A percentile compares a stretch with the other conserved stretches of the same genome.
phyloP scores from a whole-genome alignment of 2,329 filamentous ascomycete genomes.

The Aspergillus sp. region DNA sequence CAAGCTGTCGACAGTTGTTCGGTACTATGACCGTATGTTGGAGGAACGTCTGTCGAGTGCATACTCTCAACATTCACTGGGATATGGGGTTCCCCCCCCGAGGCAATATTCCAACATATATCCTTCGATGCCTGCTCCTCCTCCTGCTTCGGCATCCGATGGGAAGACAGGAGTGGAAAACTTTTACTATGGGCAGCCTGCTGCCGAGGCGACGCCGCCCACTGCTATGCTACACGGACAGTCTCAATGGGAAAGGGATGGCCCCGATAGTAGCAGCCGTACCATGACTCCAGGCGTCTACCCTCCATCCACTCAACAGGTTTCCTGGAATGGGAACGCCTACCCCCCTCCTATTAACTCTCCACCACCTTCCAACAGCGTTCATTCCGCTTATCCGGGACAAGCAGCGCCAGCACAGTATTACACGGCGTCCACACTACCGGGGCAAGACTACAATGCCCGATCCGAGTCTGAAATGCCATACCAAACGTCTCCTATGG shows the following conservation, averaged over 20 bases:
- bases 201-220: slow-evolving; percentile 39
- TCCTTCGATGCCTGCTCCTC: slow-evolving; percentile 56
- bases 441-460: slow-evolving; percentile 10
- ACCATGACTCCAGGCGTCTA: slow-evolving; percentile 16
- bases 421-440: slow-evolving; percentile 11
- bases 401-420: slow-evolving; percentile 11
- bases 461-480: slow-evolving; percentile 13
- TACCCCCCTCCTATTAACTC: slow-evolving; percentile 12
- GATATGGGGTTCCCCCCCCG: slow-evolving; percentile 45
- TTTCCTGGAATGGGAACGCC: slow-evolving; percentile 16
- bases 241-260: slow-evolving; percentile 24
- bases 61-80: slow-evolving; percentile 70
- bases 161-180: slow-evolving; percentile 57
- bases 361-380: slow-evolving; percentile 11
- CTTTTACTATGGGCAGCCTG: slow-evolving; percentile 67
- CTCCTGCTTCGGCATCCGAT: slow-evolving; percentile 27
- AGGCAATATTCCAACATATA: slow-evolving; percentile 56
- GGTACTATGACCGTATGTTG: slow-evolving; percentile 96
- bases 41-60: slow-evolving; percentile 90
- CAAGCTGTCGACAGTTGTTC: slow-evolving; percentile 89
- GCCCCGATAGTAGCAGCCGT: slow-evolving; percentile 6
- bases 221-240: slow-evolving; percentile 46
- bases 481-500: slow-evolving; percentile 15
- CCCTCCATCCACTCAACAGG: slow-evolving; percentile 9
- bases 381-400: slow-evolving; percentile 9